A percentile compares a stretch with the other conserved stretches of the same genome.
These are phyloP conservation scores for Thalassiosira livingstoniorum DNA, from an alignment of 352 stramenopile genomes.

Conservation along the genomic window DNA sequence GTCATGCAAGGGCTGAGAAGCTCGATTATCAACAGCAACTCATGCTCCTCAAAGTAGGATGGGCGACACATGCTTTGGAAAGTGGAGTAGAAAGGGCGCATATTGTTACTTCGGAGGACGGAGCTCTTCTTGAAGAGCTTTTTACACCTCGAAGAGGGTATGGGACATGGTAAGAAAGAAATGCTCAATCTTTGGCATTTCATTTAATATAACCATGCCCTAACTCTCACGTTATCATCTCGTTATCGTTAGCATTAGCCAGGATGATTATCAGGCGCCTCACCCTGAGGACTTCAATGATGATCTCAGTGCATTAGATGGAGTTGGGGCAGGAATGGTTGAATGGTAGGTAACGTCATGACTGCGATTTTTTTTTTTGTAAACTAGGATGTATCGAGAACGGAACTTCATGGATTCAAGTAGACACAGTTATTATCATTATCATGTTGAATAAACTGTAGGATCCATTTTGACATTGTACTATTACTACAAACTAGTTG, in stretches of 20 bases:
- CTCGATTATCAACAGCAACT: constrained; percentile 46
- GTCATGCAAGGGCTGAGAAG: constrained; percentile 2
- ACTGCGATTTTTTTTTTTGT: no score
- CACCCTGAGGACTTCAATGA: constrained; percentile 69
- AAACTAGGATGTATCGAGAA: no score
- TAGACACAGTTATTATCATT: no score
- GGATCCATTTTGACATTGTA: no score
- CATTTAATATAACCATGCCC: no score
- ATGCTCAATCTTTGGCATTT: no score
- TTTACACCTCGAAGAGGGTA: constrained; percentile 87
- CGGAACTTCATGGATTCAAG: no score
- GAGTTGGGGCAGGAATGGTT: constrained; percentile 25
- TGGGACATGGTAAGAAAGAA: no score
- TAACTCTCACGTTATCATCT: no score
- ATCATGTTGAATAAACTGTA: no score
- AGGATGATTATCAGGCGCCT: constrained; percentile 67
- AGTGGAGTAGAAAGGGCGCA: constrained; percentile 84
- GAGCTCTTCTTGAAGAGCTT: constrained; percentile 93
- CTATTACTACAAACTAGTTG: no score
- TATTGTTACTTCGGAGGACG: constrained; percentile 79
- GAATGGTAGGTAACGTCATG: constrained; percentile 1
- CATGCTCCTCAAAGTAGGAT: constrained; percentile 73
- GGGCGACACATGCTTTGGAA: constrained; percentile 72
- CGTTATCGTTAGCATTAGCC: no score
- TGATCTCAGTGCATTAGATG: constrained; percentile 54